Conservation (phyloP, 495 filamentous ascomycete species). For the Pyronema omphalodes region DNA sequence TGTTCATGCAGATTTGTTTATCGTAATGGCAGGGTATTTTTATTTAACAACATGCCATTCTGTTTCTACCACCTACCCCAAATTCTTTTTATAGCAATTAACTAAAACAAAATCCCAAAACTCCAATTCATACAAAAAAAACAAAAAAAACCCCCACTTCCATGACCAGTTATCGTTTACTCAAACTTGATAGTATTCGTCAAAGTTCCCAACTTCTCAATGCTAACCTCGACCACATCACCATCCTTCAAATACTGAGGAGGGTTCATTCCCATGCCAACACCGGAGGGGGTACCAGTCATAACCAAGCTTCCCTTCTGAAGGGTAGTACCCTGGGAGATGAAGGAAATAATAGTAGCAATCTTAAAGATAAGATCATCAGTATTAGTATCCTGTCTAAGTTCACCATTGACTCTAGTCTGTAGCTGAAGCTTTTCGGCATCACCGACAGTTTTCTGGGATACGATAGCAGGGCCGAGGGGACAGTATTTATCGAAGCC, state of each 20-base stretch:
- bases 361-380: conserved; percentile 70
- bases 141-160: not conserved
- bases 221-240: conserved; percentile 1
- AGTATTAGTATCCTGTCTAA: conserved; percentile 55
- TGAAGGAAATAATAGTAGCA: conserved; percentile 50
- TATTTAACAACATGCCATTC: too few species aligned
- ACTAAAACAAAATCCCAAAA: too few species aligned
- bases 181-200: conserved; percentile 51
- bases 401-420: conserved; percentile 50
- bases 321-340: conserved; percentile 60
- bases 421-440: conserved; percentile 42
- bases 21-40: too few species aligned
- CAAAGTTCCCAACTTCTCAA: conserved; percentile 28
- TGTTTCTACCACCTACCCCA: too few species aligned
- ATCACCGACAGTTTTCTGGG: conserved; percentile 34
- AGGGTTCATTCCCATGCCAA: conserved; percentile 51
- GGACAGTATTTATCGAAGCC: conserved; percentile 84
- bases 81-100: too few species aligned
- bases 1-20: too few species aligned
- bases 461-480: conserved; percentile 63
- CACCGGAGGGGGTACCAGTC: conserved; percentile 69
- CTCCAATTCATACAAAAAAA: not conserved
- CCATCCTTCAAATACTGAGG: conserved; percentile 56
- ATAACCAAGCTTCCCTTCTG: conserved; percentile 68
- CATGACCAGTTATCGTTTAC: not conserved